Percentiles rank a stretch among this genome's conserved stretches.
These are phyloP conservation scores for Kluyveromyces wickerhamii DNA, from an alignment of 805 yeast genomes.

Conservation along the genomic window DNA sequence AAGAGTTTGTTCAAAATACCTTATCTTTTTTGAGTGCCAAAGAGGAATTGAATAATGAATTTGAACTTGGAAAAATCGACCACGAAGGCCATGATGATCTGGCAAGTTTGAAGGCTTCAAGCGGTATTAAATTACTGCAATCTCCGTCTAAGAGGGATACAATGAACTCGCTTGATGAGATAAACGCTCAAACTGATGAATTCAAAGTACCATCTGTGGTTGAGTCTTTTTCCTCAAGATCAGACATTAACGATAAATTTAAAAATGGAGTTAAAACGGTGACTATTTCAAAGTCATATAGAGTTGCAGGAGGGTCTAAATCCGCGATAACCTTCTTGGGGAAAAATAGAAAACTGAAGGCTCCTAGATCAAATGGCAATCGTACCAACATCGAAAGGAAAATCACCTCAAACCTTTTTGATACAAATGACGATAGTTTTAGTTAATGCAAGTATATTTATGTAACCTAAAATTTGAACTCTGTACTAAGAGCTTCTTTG, in stretches of 20 bases:
- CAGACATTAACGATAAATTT: constrained; percentile 32
- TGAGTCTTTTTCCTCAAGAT: constrained; percentile 37
- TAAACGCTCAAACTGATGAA: constrained; percentile 16
- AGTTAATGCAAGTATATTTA: neutral
- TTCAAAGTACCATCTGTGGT: constrained; percentile 37
- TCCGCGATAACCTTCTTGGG: constrained; percentile 54
- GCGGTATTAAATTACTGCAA: constrained; percentile 29
- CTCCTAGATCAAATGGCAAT: constrained; percentile 17
- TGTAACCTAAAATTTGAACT: constrained; percentile 12
- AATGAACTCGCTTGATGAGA: constrained; percentile 15
- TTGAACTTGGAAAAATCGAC: neutral
- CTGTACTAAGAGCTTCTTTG: constrained; percentile 25
- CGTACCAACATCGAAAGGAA: constrained; percentile 1
- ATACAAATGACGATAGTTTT: constrained; percentile 16
- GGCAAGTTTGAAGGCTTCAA: constrained; percentile 38
- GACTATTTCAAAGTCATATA: constrained; percentile 45
- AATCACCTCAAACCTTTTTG: constrained; percentile 12
- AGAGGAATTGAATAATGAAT: constrained; percentile 12
- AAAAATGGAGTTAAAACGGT: constrained; percentile 40
- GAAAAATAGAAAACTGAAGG: constrained; percentile 26
- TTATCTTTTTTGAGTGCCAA: constrained; percentile 42
- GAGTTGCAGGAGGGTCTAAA: constrained; percentile 45
- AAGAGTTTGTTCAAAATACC: constrained; percentile 48
- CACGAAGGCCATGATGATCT: constrained; percentile 37
- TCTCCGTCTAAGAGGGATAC: constrained; percentile 20